Evolutionary conservation across 805 yeast genomes (phyloP).

Genomic region (Lipomyces kockii): DNA sequence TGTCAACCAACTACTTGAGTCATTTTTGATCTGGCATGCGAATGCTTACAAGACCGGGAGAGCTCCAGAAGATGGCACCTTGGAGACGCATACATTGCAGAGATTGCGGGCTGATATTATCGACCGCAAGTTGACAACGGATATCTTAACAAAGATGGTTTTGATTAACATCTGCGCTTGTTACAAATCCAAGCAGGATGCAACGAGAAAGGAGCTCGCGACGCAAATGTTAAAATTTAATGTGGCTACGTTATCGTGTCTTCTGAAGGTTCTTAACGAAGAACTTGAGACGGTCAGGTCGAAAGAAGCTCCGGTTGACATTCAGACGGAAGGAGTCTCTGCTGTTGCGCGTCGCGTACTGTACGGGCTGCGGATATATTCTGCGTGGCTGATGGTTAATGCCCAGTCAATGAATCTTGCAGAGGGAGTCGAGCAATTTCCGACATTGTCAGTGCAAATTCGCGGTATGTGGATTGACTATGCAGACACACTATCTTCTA

Average conservation of each 20-base stretch:
- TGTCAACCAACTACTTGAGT: conserved; percentile 12
- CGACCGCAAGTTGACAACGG: conserved; percentile 19
- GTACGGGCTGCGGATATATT: conserved; percentile 24
- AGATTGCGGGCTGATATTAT: conserved; percentile 9
- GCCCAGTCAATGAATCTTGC: not conserved
- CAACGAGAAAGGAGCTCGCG: conserved; percentile 2
- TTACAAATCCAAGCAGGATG: conserved; percentile 8
- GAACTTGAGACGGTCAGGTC: conserved; percentile 14
- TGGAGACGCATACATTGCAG: conserved; percentile 7
- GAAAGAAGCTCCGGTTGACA: not conserved
- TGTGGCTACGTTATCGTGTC: not conserved
- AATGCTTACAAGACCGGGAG: not conserved
- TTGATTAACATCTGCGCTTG: conserved; percentile 28
- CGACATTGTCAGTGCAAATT: not conserved
- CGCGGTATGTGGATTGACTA: conserved; percentile 21
- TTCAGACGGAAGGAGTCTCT: not conserved
- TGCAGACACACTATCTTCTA: conserved; percentile 18
- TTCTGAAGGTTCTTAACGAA: conserved; percentile 9
- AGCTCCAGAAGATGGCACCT: not conserved
- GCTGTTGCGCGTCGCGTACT: conserved; percentile 17
- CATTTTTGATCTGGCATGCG: conserved; percentile 30
- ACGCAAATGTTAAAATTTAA: conserved; percentile 5
- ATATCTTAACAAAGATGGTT: conserved; percentile 19
- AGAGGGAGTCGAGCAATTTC: not conserved
- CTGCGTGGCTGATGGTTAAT: conserved; percentile 23